phyloP scores from a whole-genome alignment of 768 basidiomycete species.

The Trichaptum fuscoviolaceum region DNA sequence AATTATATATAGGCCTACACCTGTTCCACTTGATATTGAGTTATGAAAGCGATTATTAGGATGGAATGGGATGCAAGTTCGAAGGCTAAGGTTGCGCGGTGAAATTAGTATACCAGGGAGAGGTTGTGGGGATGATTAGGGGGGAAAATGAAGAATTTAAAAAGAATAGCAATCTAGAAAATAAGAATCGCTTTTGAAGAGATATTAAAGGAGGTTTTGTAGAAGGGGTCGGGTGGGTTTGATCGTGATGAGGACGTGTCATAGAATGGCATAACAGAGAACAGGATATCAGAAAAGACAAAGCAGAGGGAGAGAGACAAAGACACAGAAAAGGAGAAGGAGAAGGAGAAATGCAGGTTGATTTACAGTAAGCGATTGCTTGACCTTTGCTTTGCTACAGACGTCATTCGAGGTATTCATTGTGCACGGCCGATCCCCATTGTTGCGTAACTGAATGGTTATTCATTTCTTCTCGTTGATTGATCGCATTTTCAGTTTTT shows the following conservation, averaged over 20 bases:
- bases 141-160: background rate
- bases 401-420: background rate
- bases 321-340: background rate
- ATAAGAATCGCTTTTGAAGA: background rate
- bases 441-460: background rate
- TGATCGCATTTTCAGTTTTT: background rate
- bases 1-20: constrained; percentile 1
- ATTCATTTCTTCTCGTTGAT: background rate
- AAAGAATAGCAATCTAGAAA: background rate
- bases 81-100: background rate
- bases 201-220: background rate
- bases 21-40: background rate
- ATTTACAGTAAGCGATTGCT: constrained; percentile 1
- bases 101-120: background rate
- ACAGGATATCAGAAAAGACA: background rate
- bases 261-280: background rate
- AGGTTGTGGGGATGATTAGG: background rate
- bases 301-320: background rate
- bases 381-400: background rate
- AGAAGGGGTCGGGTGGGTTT: background rate
- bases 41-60: background rate
- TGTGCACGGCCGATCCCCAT: background rate
- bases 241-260: background rate
- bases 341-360: background rate
- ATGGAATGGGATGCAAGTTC: background rate